Evolutionary conservation across 2,329 filamentous ascomycete species (phyloP).

Genomic region (Clarireedia monteithiana): DNA sequence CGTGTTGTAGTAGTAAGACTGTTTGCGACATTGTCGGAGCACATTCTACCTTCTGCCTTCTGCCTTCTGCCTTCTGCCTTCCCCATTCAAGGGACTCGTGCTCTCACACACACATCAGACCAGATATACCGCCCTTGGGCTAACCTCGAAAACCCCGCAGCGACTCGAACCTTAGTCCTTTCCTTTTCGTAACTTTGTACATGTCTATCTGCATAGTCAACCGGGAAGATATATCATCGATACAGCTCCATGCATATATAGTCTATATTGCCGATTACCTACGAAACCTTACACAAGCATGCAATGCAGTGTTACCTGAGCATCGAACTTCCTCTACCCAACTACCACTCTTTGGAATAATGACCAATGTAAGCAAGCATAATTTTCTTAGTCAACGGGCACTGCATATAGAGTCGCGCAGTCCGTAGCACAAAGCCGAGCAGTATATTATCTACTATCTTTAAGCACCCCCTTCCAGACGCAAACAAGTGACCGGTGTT

Average conservation of each 20-base stretch:
- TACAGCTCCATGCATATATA: background rate
- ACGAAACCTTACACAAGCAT: conserved; percentile 8
- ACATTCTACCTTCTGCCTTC: no score
- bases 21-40: no score
- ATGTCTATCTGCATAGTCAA: conserved; percentile 1
- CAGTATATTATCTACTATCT: background rate
- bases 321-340: conserved; percentile 7
- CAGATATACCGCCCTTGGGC: no score
- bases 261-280: conserved; percentile 3
- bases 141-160: no score
- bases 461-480: background rate
- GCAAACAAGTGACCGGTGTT: background rate
- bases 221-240: background rate
- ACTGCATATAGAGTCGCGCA: conserved; percentile 9
- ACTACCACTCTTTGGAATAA: background rate
- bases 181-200: background rate
- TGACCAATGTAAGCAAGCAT: conserved; percentile 6
- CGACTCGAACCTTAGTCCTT: no score
- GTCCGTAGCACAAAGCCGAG: background rate
- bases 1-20: no score
- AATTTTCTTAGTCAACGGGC: background rate
- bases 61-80: no score
- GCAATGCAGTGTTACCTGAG: conserved; percentile 7
- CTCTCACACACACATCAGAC: no score
- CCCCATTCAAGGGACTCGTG: no score